A percentile compares a stretch with the other conserved stretches of the same genome.
Evolutionary conservation across 202 grass and related monocot species (phyloP).

Genomic region (Setaria italica): DNA sequence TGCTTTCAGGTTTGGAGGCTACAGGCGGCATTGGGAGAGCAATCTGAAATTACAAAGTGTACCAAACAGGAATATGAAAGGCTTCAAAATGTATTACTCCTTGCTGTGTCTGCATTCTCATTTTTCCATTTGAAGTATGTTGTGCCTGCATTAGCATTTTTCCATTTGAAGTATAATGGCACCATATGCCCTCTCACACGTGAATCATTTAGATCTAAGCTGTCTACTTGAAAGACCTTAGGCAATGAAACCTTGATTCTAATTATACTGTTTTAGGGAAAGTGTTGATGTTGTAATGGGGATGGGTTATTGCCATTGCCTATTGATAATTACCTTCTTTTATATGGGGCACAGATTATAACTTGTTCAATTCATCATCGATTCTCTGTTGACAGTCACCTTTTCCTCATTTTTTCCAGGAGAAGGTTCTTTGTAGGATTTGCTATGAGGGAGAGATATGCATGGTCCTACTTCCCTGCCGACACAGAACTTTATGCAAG

Average conservation of each 20-base stretch:
- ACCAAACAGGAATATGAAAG: conserved; percentile 95
- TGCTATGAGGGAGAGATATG: conserved; percentile 97
- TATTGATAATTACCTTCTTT: background rate
- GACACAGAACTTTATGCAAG: conserved; percentile 98
- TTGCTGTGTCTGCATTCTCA: conserved; percentile 27
- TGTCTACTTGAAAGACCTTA: background rate
- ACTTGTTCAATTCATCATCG: background rate
- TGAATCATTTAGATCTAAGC: background rate
- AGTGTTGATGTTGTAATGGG: background rate
- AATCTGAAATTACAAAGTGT: conserved; percentile 96
- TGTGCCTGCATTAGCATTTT: conserved; percentile 24
- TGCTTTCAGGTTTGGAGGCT: conserved; percentile 90
- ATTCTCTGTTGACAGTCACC: background rate
- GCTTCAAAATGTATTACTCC: conserved; percentile 85
- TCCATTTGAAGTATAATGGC: conserved; percentile 9
- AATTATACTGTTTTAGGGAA: background rate
- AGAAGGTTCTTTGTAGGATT: conserved; percentile 97
- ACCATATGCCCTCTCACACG: background rate
- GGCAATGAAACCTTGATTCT: background rate
- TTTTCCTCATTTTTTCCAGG: conserved; percentile 56
- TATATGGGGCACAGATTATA: conserved; percentile 3
- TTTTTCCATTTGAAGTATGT: conserved; percentile 23
- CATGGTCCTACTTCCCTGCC: conserved; percentile 88
- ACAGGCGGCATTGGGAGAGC: conserved; percentile 94
- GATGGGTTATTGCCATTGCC: background rate